Evolutionary conservation across 768 basidiomycete genomes (phyloP).

Genomic region (Cystoderma amianthinum): DNA sequence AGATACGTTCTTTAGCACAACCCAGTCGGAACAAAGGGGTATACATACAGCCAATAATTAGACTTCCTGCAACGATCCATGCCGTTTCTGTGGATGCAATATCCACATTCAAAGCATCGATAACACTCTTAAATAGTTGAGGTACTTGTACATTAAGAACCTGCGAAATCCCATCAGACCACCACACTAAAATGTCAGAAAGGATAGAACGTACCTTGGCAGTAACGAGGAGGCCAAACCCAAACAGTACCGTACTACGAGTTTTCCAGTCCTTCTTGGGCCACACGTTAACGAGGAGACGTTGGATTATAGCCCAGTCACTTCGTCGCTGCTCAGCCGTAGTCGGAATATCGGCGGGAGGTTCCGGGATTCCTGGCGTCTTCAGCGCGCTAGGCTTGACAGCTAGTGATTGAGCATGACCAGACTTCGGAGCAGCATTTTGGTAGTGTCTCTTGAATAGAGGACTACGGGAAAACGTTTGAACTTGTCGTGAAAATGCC

Average conservation of each 20-base stretch:
- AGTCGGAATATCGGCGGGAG: slow-evolving; percentile 16
- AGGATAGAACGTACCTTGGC: slow-evolving; percentile 62
- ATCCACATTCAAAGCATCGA: slow-evolving; percentile 85
- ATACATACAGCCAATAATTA: slow-evolving; percentile 84
- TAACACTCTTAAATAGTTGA: slow-evolving; percentile 85
- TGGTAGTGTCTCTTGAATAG: not conserved
- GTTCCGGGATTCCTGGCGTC: slow-evolving; percentile 2
- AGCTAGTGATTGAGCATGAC: too few species aligned
- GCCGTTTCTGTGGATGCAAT: slow-evolving; percentile 70
- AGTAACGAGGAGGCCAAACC: slow-evolving; percentile 69
- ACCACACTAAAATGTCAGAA: slow-evolving; percentile 1
- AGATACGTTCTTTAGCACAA: not conserved
- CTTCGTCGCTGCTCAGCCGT: slow-evolving; percentile 51
- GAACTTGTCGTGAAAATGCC: not conserved
- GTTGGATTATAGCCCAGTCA: slow-evolving; percentile 85
- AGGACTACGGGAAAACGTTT: not conserved
- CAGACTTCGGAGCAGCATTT: not conserved
- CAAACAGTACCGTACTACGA: slow-evolving; percentile 74
- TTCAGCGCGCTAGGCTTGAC: too few species aligned
- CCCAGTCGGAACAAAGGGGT: not conserved
- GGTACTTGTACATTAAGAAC: slow-evolving; percentile 98
- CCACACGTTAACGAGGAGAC: slow-evolving; percentile 88
- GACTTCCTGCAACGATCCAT: slow-evolving; percentile 86
- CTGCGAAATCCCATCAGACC: slow-evolving; percentile 28
- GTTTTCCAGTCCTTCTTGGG: slow-evolving; percentile 81